Evolutionary conservation across 805 yeast genomes (phyloP).

Genomic region (Cyberlindnera suaveolens): DNA sequence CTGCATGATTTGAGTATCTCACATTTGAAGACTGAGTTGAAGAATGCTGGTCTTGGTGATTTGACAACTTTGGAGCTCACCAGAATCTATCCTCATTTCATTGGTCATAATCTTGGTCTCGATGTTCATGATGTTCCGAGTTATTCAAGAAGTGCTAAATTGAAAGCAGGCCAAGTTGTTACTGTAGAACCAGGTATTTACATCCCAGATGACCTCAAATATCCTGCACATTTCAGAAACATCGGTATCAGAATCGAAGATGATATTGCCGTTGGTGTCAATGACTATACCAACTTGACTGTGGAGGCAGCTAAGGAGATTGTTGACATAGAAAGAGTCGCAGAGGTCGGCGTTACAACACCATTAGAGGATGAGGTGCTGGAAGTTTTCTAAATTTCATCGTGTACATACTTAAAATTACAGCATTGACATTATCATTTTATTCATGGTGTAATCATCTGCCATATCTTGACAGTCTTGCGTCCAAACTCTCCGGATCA

Average conservation of each 20-base stretch:
- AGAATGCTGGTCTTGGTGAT: constrained; percentile 61
- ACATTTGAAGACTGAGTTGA: constrained; percentile 55
- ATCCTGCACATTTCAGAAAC: constrained; percentile 77
- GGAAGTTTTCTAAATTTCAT: constrained; percentile 13
- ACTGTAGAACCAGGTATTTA: constrained; percentile 97
- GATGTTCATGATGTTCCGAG: constrained; percentile 83
- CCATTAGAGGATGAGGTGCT: constrained; percentile 37
- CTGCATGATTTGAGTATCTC: constrained; percentile 66
- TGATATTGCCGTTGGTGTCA: constrained; percentile 75
- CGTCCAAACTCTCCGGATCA: neutral
- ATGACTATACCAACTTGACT: constrained; percentile 55
- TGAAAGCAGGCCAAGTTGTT: constrained; percentile 71
- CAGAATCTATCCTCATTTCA: constrained; percentile 79
- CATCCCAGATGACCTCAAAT: constrained; percentile 62
- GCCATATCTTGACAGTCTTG: constrained; percentile 1
- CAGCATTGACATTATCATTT: neutral
- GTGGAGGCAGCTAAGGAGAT: constrained; percentile 84
- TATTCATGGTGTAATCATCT: neutral
- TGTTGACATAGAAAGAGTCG: constrained; percentile 67
- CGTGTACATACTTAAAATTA: neutral
- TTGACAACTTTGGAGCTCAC: constrained; percentile 48
- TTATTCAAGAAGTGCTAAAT: constrained; percentile 45
- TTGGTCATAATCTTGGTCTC: constrained; percentile 92
- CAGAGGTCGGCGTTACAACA: constrained; percentile 54
- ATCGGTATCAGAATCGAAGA: constrained; percentile 95